Conservation (phyloP, 768 basidiomycete genomes). For the Trichaptum fuscoviolaceum region DNA sequence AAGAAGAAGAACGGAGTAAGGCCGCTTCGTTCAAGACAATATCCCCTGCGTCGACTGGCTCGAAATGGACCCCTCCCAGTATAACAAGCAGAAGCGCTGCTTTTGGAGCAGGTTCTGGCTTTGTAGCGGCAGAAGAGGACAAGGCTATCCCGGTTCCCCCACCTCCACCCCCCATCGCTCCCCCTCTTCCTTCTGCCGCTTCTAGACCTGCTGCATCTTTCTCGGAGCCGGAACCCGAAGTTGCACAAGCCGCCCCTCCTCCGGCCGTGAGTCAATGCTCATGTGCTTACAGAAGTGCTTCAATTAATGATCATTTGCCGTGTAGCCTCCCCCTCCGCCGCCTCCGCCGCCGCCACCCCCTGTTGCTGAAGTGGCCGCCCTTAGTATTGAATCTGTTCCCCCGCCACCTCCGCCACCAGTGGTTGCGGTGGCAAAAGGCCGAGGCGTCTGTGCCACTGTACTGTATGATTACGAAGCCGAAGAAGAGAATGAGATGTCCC, state of each 20-base stretch:
- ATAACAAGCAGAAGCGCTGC: conserved; percentile 26
- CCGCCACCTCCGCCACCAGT: conserved; percentile 26
- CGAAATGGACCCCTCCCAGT: conserved; percentile 19
- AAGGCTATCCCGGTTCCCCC: conserved; percentile 28
- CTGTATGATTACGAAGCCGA: conserved; percentile 79
- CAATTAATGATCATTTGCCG: neutral
- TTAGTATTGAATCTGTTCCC: conserved; percentile 20
- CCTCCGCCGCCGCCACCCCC: conserved; percentile 28
- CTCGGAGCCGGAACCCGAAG: conserved; percentile 28
- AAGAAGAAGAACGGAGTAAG: conserved; percentile 65
- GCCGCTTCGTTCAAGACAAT: conserved; percentile 44
- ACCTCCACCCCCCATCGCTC: conserved; percentile 19
- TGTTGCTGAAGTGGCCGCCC: conserved; percentile 17
- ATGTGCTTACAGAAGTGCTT: neutral
- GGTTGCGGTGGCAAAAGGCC: conserved; percentile 19
- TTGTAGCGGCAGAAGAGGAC: conserved; percentile 25
- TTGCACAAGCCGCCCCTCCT: conserved; percentile 24
- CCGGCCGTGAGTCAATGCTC: conserved; percentile 26
- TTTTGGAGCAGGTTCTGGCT: conserved; percentile 34
- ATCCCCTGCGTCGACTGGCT: conserved; percentile 15
- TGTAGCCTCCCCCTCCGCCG: conserved; percentile 23
- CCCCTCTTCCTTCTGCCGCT: conserved; percentile 15
- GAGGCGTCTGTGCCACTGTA: conserved; percentile 68
- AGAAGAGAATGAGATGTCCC: conserved; percentile 82
- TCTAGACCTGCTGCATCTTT: conserved; percentile 29